Evolutionary conservation across 1,139 yeast species (phyloP).

Genomic region (Saccharomyces hybrid): DNA sequence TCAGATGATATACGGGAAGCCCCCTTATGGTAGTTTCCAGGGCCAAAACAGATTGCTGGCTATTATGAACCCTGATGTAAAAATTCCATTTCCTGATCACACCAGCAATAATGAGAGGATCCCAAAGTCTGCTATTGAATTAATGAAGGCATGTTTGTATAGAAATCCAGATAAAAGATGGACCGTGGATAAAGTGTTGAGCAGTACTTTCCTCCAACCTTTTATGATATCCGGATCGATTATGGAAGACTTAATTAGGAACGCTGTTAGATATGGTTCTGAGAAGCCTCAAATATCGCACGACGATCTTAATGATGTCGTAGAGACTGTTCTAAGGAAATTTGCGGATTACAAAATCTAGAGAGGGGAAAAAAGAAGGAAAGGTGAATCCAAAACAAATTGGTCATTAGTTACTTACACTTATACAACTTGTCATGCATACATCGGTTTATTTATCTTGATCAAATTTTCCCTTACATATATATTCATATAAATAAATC

Average conservation of each 20-base stretch:
- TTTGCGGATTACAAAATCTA: constrained; percentile 10
- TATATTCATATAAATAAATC: neutral
- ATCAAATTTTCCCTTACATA: neutral
- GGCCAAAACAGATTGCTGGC: constrained; percentile 79
- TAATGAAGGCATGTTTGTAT: constrained; percentile 64
- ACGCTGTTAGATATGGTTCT: constrained; percentile 65
- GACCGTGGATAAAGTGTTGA: constrained; percentile 57
- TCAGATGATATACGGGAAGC: constrained; percentile 89
- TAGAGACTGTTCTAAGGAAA: constrained; percentile 47
- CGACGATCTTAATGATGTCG: constrained; percentile 39
- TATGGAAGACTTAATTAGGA: constrained; percentile 62
- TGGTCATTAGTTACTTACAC: neutral
- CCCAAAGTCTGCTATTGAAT: constrained; percentile 61
- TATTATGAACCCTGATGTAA: constrained; percentile 78
- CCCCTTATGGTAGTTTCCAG: constrained; percentile 78
- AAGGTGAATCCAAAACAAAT: neutral
- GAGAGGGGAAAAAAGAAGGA: neutral
- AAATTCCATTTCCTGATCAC: constrained; percentile 56
- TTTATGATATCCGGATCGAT: constrained; percentile 61
- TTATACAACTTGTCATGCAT: neutral
- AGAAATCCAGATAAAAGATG: constrained; percentile 66
- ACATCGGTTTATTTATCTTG: neutral
- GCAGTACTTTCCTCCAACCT: constrained; percentile 59
- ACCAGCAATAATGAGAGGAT: constrained; percentile 60
- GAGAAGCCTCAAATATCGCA: constrained; percentile 37